phyloP scores from a whole-genome alignment of 805 yeast genomes.

The Wickerhamiella slavikovae region DNA sequence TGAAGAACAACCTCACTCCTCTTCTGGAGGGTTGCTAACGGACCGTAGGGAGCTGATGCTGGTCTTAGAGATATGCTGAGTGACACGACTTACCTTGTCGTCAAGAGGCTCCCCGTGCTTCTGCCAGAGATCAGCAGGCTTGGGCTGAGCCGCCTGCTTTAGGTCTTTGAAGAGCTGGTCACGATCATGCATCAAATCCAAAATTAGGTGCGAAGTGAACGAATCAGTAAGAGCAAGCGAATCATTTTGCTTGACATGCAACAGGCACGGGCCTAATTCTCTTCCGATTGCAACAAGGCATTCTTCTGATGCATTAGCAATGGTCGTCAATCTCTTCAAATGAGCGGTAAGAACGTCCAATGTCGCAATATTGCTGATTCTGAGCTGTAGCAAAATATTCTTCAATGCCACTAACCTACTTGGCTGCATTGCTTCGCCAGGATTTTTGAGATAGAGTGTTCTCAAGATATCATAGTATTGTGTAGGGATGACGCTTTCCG shows the following conservation, averaged over 20 bases:
- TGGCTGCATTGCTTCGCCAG: conserved; percentile 16
- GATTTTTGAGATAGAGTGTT: conserved; percentile 38
- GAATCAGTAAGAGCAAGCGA: conserved; percentile 33
- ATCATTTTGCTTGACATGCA: conserved; percentile 30
- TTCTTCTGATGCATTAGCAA: conserved; percentile 20
- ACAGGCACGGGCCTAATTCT: conserved; percentile 43
- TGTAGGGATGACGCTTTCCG: conserved; percentile 51
- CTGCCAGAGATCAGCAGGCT: not conserved
- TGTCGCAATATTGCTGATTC: conserved; percentile 56
- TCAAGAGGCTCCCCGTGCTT: conserved; percentile 4
- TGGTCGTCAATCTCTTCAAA: conserved; percentile 38
- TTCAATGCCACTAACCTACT: conserved; percentile 41
- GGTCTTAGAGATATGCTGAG: conserved; percentile 2
- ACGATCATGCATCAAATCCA: conserved; percentile 40
- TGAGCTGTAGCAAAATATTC: conserved; percentile 43
- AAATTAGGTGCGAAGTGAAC: conserved; percentile 35
- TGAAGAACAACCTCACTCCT: not conserved
- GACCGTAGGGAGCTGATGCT: not conserved
- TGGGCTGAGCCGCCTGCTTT: conserved; percentile 16
- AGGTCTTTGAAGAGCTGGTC: conserved; percentile 46
- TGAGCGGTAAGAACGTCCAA: conserved; percentile 65
- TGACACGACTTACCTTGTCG: conserved; percentile 3
- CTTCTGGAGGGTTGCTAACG: too few relatives aligned
- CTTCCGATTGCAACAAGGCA: conserved; percentile 27
- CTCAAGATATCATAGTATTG: conserved; percentile 46